Base-by-base conservation (phyloP, 441 rosid genomes). In the Macaranga tanarius region DNA sequence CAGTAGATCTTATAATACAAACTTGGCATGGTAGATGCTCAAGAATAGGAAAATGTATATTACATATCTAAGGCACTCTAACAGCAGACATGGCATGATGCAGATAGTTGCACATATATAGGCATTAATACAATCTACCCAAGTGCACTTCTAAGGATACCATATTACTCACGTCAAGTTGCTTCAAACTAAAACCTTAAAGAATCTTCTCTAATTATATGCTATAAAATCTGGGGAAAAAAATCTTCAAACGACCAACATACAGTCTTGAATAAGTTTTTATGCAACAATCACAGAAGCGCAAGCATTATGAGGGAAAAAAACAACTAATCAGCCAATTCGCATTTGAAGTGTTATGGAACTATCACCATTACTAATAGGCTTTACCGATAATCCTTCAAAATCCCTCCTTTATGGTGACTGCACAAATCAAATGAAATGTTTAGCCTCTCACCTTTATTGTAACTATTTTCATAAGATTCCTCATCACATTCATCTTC, bases 391-490 rank as follows among this genome's bases (percentile, higher is more conserved):
- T 3, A 47, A 62, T 51, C 26, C 50, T 48, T 17, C 26, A 15
- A 52, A 63, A 10, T n/a, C 56, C 7, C 48, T 34, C 38, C 38
- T 34, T 34, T 34, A 34, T 34, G 38, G 7, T 34, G 38, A 34
- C 38, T 34, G 38, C 38, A 34, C 38, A 34, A 34, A 34, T 34
- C 38, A 4, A 34, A 34, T 34, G 38, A 34, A 34, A 34, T 34
- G 7, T 3, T 7, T 7, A 34, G 45, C 31, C 23, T 26, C 76
- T 78, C 70, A 76, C 80, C 76, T 76, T 58, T 62, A 20, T 16
- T 2, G 0, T 25, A 10, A 62, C 5, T 28, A 20, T 55, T 38
- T 13, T 65, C 61, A 13, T 3, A 47, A 56, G 25, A 26, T 28
- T 28, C 65, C 15, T 42, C 54, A 4, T 47, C 64, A 34, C n/a